These are phyloP conservation scores for Neonectria ditissima DNA, from an alignment of 2,329 filamentous ascomycete genomes.

Conservation along the genomic window DNA sequence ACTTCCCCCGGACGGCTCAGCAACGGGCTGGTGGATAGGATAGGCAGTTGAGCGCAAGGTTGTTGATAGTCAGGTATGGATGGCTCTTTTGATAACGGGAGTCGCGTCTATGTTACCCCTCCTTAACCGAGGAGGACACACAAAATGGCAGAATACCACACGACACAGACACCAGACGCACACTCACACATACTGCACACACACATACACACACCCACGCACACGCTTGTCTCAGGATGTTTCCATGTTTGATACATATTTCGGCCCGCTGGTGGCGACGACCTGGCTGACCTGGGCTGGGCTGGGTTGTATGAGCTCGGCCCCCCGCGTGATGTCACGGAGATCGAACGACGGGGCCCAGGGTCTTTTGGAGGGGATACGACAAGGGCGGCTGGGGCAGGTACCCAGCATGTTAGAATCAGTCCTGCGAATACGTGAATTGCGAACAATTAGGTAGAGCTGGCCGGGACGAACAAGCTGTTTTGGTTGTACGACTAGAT, in stretches of 20 bases:
- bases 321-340: slow-evolving; percentile 39
- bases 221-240: slow-evolving; percentile 34
- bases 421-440: no score
- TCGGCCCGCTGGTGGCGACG: slow-evolving; percentile 24
- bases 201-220: slow-evolving; percentile 2
- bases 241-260: slow-evolving; percentile 30
- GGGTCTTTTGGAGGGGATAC: slow-evolving; percentile 18
- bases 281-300: slow-evolving; percentile 15
- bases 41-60: slow-evolving; percentile 4
- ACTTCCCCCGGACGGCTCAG: slow-evolving; percentile 13
- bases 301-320: slow-evolving; percentile 12
- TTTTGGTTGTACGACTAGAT: neutral
- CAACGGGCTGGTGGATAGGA: neutral
- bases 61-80: neutral
- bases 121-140: slow-evolving; percentile 23
- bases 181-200: slow-evolving; percentile 12
- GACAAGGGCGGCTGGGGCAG: slow-evolving; percentile 13
- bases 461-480: neutral
- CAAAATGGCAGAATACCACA: slow-evolving; percentile 16
- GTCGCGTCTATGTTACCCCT: slow-evolving; percentile 13
- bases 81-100: neutral
- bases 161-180: slow-evolving; percentile 16
- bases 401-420: neutral
- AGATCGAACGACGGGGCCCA: slow-evolving; percentile 39
- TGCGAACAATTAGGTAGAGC: neutral